These are phyloP conservation scores for Cinchona pubescens DNA, from an alignment of 257 asterid species.

Conservation along the genomic window DNA sequence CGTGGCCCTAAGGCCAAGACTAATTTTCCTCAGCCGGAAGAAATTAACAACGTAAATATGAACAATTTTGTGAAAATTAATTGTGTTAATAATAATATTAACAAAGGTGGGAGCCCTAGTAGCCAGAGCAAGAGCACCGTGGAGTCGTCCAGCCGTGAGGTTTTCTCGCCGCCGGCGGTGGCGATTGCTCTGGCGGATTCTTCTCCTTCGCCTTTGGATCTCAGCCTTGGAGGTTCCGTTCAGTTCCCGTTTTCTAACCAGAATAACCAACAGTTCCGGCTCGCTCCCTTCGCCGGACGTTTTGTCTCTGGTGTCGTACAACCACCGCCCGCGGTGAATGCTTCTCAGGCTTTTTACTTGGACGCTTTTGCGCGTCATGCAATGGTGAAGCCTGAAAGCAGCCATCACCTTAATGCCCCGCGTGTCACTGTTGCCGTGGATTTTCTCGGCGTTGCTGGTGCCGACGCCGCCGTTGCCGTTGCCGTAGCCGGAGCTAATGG, in stretches of 20 bases:
- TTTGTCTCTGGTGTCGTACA: constrained; percentile 2
- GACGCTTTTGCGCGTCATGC: constrained; percentile 19
- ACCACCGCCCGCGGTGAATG: constrained; percentile 9
- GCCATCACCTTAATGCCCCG: background rate
- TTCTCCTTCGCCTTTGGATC: constrained; percentile 17
- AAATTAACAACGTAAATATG: background rate
- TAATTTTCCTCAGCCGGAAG: constrained; percentile 19
- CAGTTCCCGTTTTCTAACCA: constrained; percentile 19
- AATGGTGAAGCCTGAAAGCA: background rate
- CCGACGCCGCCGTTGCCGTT: background rate
- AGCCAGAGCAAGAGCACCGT: constrained; percentile 31
- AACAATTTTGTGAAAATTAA: background rate
- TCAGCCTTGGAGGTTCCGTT: constrained; percentile 7
- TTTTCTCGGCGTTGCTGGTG: constrained; percentile 12
- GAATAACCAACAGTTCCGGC: background rate
- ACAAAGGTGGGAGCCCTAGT: constrained; percentile 16
- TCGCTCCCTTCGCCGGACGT: constrained; percentile 5
- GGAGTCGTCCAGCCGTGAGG: constrained; percentile 25
- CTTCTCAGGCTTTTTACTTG: constrained; percentile 9
- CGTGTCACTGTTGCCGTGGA: constrained; percentile 10
- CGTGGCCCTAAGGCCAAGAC: constrained; percentile 33
- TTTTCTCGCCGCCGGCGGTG: constrained; percentile 14
- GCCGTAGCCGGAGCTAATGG: constrained; percentile 9
- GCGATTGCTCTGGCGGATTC: background rate
- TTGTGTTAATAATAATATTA: background rate